These are phyloP conservation scores for Solanum ossicruentum DNA, from an alignment of 257 asterid species.

Conservation along the genomic window DNA sequence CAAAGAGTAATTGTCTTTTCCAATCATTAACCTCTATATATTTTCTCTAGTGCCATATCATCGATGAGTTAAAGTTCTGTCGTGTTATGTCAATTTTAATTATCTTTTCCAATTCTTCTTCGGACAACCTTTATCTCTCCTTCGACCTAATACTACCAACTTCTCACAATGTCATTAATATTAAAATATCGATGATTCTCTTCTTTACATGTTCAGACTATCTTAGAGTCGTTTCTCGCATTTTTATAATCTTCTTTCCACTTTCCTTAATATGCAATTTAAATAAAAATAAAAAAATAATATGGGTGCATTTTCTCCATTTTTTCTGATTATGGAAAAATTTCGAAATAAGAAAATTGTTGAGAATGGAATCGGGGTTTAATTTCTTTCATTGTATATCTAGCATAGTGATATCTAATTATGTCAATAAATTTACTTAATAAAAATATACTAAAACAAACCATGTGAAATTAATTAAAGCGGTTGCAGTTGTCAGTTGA, in stretches of 20 bases:
- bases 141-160: too few relatives aligned
- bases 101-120: too few relatives aligned
- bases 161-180: too few relatives aligned
- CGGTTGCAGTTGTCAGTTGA: neutral
- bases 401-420: neutral
- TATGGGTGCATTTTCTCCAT: neutral
- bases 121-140: neutral
- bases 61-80: too few relatives aligned
- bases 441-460: neutral
- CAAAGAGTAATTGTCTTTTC: too few relatives aligned
- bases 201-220: too few relatives aligned
- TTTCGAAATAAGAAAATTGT: neutral
- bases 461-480: neutral
- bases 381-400: neutral
- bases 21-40: too few relatives aligned
- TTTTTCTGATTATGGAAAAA: neutral
- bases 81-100: too few relatives aligned
- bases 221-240: too few relatives aligned
- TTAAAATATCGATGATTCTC: too few relatives aligned
- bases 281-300: too few relatives aligned
- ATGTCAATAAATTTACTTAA: neutral
- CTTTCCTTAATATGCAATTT: neutral
- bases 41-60: too few relatives aligned
- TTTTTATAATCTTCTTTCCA: neutral
- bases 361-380: neutral